Percentiles rank a stretch among this genome's conserved stretches.
These are phyloP conservation scores for Chytriomyces confervae DNA, from an alignment of 192 early-diverging fungal genomes.

Conservation along the genomic window DNA sequence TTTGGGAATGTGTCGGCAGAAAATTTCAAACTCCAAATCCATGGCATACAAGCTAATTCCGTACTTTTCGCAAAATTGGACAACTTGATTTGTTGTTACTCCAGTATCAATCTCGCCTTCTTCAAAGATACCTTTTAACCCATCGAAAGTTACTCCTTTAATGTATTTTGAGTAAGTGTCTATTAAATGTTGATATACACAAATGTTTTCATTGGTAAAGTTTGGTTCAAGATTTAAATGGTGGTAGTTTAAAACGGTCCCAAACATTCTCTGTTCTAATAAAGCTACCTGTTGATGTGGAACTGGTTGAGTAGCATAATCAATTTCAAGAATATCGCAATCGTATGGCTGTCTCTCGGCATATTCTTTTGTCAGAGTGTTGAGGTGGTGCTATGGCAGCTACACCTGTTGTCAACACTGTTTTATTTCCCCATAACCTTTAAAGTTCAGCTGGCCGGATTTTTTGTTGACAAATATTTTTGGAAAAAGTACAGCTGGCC, in stretches of 20 bases:
- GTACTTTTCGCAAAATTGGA: background rate
- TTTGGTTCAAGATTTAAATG: constrained; percentile 8
- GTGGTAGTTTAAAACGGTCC: constrained; percentile 1
- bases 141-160: constrained; percentile 6
- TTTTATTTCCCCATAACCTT: too few relatives aligned
- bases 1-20: constrained; percentile 6
- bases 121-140: constrained; percentile 2
- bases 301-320: too few relatives aligned
- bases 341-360: background rate
- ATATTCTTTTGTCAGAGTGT: background rate
- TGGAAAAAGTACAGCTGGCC: too few relatives aligned
- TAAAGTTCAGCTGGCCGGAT: too few relatives aligned
- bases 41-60: constrained; percentile 5
- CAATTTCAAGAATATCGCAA: background rate
- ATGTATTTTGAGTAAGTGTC: too few relatives aligned
- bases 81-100: constrained; percentile 3
- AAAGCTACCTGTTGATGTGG: too few relatives aligned
- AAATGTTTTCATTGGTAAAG: too few relatives aligned
- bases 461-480: too few relatives aligned
- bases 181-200: too few relatives aligned
- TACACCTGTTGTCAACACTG: too few relatives aligned
- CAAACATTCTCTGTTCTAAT: too few relatives aligned
- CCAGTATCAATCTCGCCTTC: constrained; percentile 3
- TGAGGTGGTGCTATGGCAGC: too few relatives aligned
- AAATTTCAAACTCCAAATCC: constrained; percentile 9